phyloP scores from a whole-genome alignment of 805 yeast genomes.

The Teunomyces atbi region DNA sequence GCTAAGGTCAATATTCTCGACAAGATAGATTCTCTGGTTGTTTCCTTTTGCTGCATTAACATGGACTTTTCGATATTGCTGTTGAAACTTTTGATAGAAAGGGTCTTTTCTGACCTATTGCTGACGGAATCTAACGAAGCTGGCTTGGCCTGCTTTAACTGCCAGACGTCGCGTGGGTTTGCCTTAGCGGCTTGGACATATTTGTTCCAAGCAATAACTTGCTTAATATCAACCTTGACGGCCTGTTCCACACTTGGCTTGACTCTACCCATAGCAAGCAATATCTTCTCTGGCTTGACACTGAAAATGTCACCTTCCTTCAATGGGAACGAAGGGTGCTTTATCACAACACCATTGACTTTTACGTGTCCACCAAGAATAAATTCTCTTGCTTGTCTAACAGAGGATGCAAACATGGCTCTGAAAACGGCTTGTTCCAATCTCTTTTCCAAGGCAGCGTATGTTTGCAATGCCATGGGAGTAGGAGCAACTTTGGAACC shows the following conservation, averaged over 20 bases:
- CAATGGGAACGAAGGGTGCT: slow-evolving; percentile 75
- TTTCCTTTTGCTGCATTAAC: slow-evolving; percentile 39
- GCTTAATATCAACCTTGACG: slow-evolving; percentile 65
- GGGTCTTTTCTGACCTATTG: slow-evolving; percentile 10
- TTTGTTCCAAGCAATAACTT: slow-evolving; percentile 72
- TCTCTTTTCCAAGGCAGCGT: slow-evolving; percentile 82
- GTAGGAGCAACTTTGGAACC: slow-evolving; percentile 59
- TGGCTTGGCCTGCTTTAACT: slow-evolving; percentile 43
- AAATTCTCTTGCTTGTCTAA: slow-evolving; percentile 91
- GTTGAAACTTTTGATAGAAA: slow-evolving; percentile 30
- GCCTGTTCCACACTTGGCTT: slow-evolving; percentile 77
- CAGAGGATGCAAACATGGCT: slow-evolving; percentile 87
- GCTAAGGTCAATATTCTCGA: slow-evolving; percentile 39
- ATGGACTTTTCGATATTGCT: slow-evolving; percentile 39
- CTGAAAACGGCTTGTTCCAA: slow-evolving; percentile 89
- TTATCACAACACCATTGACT: slow-evolving; percentile 79
- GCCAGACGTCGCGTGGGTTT: slow-evolving; percentile 59
- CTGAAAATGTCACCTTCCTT: slow-evolving; percentile 83
- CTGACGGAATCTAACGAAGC: slow-evolving; percentile 30
- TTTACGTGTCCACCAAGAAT: slow-evolving; percentile 75
- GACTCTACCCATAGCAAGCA: slow-evolving; percentile 77
- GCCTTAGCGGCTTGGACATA: slow-evolving; percentile 59
- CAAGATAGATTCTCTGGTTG: slow-evolving; percentile 49
- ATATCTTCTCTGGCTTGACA: slow-evolving; percentile 82
- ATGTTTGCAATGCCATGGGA: slow-evolving; percentile 86